Conservation (phyloP, 2,329 filamentous ascomycete genomes). For the Zymoseptoria pseudotritici region DNA sequence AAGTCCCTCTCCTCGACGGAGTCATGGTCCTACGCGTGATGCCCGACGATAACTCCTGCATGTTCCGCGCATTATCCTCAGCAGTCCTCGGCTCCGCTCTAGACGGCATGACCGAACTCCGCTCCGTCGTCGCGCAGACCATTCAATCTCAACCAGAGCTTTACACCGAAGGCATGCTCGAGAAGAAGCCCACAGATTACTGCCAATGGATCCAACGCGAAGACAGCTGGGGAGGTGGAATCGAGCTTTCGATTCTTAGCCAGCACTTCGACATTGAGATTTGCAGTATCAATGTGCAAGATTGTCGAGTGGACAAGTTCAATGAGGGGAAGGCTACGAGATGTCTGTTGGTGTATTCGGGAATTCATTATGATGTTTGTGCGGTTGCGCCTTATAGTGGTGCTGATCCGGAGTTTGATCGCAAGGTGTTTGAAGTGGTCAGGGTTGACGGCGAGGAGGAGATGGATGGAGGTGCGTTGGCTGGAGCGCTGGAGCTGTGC, state of each 20-base stretch:
- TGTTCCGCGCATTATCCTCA: slow-evolving; percentile 82
- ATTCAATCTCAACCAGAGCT: slow-evolving; percentile 66
- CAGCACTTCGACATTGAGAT: slow-evolving; percentile 82
- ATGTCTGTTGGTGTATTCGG: slow-evolving; percentile 80
- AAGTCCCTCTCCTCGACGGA: slow-evolving; percentile 49
- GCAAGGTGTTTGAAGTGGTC: slow-evolving; percentile 60
- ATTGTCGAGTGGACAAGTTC: slow-evolving; percentile 62
- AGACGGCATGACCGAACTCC: slow-evolving; percentile 63
- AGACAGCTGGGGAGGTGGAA: slow-evolving; percentile 83
- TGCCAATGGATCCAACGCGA: slow-evolving; percentile 72
- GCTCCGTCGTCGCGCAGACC: slow-evolving; percentile 67
- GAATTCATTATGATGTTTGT: slow-evolving; percentile 89
- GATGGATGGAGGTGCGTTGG: slow-evolving; percentile 46
- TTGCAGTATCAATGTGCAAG: slow-evolving; percentile 72
- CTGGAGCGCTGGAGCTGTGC: slow-evolving; percentile 51
- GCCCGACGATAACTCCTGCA: slow-evolving; percentile 92
- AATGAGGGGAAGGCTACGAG: slow-evolving; percentile 64
- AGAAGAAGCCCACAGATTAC: slow-evolving; percentile 63
- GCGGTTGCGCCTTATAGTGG: slow-evolving; percentile 61
- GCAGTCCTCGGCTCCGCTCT: slow-evolving; percentile 60
- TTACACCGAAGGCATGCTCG: slow-evolving; percentile 71
- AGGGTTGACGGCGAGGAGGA: slow-evolving; percentile 27
- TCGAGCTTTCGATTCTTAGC: slow-evolving; percentile 79
- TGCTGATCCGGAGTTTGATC: slow-evolving; percentile 66
- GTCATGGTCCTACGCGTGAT: slow-evolving; percentile 75